Conservation (phyloP, 352 stramenopile species). For the Paralagenidium karlingii region DNA sequence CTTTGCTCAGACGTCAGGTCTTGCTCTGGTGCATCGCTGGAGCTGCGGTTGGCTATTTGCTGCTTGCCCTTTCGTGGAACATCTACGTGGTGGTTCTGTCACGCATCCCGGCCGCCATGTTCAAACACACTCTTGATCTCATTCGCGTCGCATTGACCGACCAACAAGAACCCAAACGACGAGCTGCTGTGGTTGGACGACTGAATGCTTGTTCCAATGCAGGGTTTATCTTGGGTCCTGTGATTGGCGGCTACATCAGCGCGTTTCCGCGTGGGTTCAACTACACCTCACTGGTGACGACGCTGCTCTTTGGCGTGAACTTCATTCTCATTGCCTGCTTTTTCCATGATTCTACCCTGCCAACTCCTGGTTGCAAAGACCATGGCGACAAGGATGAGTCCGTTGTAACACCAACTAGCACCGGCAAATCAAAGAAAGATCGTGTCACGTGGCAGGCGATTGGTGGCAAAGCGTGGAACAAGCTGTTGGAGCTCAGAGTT, state of each 20-base stretch:
- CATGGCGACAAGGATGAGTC: no score
- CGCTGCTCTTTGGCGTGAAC: slow-evolving; percentile 51
- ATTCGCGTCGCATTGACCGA: slow-evolving; percentile 66
- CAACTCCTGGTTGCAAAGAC: no score
- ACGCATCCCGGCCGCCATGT: slow-evolving; percentile 50
- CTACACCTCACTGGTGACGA: slow-evolving; percentile 65
- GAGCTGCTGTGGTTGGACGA: slow-evolving; percentile 39
- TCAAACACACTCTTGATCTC: slow-evolving; percentile 75
- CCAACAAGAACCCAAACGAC: slow-evolving; percentile 14
- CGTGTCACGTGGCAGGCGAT: no score
- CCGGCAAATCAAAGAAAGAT: no score
- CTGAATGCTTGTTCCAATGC: slow-evolving; percentile 61
- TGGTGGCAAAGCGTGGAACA: slow-evolving; percentile 33
- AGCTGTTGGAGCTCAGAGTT: slow-evolving; percentile 45
- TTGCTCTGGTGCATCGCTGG: slow-evolving; percentile 53
- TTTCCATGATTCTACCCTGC: slow-evolving; percentile 14
- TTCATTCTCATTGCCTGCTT: slow-evolving; percentile 49
- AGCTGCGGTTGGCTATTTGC: slow-evolving; percentile 37
- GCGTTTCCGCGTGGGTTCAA: slow-evolving; percentile 61
- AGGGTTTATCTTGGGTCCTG: slow-evolving; percentile 62
- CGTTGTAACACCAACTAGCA: no score
- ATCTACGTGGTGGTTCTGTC: slow-evolving; percentile 70
- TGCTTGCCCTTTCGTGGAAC: slow-evolving; percentile 65
- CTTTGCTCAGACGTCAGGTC: slow-evolving; percentile 18
- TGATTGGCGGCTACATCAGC: slow-evolving; percentile 59